Evolutionary conservation across 345 rosid species (phyloP), one percentile per base, ranked within the genome.

Genomic region (Citrus hindsii): DNA sequence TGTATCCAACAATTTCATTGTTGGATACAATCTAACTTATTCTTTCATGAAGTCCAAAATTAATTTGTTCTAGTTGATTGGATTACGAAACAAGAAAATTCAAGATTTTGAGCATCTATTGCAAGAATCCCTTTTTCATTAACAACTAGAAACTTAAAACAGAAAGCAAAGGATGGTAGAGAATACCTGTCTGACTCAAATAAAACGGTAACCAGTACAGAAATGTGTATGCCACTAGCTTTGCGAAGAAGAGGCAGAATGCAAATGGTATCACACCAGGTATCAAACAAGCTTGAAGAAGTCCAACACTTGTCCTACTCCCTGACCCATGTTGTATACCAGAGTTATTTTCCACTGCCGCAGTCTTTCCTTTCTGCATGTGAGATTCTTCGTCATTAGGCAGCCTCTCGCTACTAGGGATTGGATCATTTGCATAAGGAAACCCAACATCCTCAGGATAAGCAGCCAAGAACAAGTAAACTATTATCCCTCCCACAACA

Each of bases 201-300:
- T 95, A 95, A 86, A 92, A 93, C 3, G 99, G 98, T 69, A 95
- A 85, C 99, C 98, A 92, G 67, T 90, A 95, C 78, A 93, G 88
- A 83, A 95, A 95, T 1, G 99, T 92, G 74, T 92, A 95, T 2
- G 99, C 98, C 75, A 95, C 97, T 21, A 95, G 87, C 88, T 93
- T 95, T 18, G 99, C 82, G 85, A 95, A 95, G 88, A 95, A 92
- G 73, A 93, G 90, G 86, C 97, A 95, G 80, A 93, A 48, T 1
- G 99, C 94, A 79, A 89, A 95, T 0, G 97, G 94, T 71, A 95
- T 91, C 58, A 95, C 99, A 67, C 99, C 98, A 1, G 99, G 99
- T 69, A 95, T 95, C 83, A 73, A 77, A 87, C 96, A 92, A 81
- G 97, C 99, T 88, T 92, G 90, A 67, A 85, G 60, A 77, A 95